Evolutionary conservation across 139 green algal species (phyloP), one percentile per base, ranked within the genome.

Genomic region (Tetradesmus obliquus): DNA sequence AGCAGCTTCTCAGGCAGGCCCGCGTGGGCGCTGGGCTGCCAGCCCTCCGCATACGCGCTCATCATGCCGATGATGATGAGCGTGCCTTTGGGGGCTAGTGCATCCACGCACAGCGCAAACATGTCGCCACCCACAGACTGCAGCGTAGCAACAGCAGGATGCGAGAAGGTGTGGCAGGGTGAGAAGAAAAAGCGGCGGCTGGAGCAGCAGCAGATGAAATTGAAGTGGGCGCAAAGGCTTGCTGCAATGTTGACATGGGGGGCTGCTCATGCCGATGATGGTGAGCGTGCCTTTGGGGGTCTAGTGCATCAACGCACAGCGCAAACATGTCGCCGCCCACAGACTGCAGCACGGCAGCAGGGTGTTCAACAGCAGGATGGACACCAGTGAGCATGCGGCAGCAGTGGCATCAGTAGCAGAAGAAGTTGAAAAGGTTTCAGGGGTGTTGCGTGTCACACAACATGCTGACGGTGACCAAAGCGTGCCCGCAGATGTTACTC

Each of bases 21-120:
- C 17, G 79, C 13, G 19, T 90, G 5, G 22, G 53, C 90, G 24
- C 82, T 86, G n/a, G 80, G 82, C 6, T 84, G 74, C 96, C 96
- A 97, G 10, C 95, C 95, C n/a, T 72, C 54, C 17, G 32, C 71
- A 54, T 96, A 96, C 87, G 94, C 90, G 9, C 79, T 93, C 95
- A 98, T 97, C 93, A 96, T 95, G 53, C 97, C 97, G 58, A 99
- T 98, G 71, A 99, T 91, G 3, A 98, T 84, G 5, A 99, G 90
- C 1, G 94, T 91, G 24, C 97, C 97, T 1, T 93, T 71, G 1
- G 79, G 69, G 2, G 95, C 96, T 55, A 99, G 86, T 0, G 94
- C 93, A 2, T 97, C 92, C 1, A 98, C 55, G 3, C 93, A 95
- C 0, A 91, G 91, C 2, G 92, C 82, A 86, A 99, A 98, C 96